A percentile compares a stretch with the other conserved stretches of the same genome.
phyloP scores from a whole-genome alignment of 495 filamentous ascomycete species.

The Corynascus novoguineensis region DNA sequence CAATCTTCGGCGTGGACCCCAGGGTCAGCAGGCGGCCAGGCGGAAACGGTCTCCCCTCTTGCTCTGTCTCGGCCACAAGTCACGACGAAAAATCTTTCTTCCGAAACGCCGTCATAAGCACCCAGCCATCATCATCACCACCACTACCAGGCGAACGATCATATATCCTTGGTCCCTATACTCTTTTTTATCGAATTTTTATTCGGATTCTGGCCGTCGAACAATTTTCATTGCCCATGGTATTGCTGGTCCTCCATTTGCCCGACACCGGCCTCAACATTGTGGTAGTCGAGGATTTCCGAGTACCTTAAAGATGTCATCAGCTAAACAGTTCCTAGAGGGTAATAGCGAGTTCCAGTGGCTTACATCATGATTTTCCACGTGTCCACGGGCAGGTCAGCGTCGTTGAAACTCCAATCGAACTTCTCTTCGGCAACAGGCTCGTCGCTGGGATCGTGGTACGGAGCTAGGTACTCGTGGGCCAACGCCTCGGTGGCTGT shows the following conservation, averaged over 20 bases:
- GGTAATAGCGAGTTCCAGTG: background rate
- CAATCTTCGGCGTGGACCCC: background rate
- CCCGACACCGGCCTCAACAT: conserved; percentile 59
- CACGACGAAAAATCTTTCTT: background rate
- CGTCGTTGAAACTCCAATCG: conserved; percentile 99
- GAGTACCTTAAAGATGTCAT: conserved; percentile 66
- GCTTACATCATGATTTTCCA: conserved; percentile 99
- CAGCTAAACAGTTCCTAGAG: background rate
- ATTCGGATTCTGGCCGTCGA: background rate
- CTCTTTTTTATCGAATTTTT: no score
- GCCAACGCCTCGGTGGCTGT: conserved; percentile 77
- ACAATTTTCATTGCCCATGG: conserved; percentile 1
- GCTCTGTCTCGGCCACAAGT: background rate
- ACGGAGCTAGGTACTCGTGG: conserved; percentile 90
- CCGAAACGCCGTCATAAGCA: conserved; percentile 1
- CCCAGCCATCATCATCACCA: background rate
- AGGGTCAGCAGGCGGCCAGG: background rate
- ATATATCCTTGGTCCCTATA: background rate
- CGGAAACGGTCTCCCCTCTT: background rate
- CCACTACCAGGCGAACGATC: background rate
- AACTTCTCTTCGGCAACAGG: conserved; percentile 96
- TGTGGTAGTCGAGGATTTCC: conserved; percentile 98
- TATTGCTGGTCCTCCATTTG: conserved; percentile 31
- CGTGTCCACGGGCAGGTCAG: conserved; percentile 95
- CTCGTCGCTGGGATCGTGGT: conserved; percentile 96